Conservation (phyloP, 2,329 filamentous ascomycete genomes). For the Thelonectria discophora region DNA sequence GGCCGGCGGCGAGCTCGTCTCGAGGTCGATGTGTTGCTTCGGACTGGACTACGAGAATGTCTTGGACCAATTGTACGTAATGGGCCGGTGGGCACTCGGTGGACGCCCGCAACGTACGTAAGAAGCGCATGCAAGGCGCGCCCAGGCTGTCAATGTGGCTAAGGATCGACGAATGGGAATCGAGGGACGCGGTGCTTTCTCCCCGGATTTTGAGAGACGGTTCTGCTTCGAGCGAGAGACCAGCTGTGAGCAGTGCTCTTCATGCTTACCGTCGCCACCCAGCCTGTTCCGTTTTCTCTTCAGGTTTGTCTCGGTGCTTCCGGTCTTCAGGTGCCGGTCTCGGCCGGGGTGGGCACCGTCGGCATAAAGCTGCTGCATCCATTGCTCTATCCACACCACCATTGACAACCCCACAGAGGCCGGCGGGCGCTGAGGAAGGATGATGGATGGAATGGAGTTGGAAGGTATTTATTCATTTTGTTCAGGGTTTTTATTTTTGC, state of each 20-base stretch:
- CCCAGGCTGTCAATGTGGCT: conserved; percentile 15
- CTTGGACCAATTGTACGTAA: conserved; percentile 14
- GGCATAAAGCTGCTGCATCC: conserved; percentile 4
- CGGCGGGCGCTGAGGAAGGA: conserved; percentile 18
- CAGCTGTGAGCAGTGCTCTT: no score
- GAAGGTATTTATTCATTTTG: neutral
- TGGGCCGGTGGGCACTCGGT: conserved; percentile 7
- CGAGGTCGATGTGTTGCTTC: neutral
- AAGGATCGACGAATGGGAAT: neutral
- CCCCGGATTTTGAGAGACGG: neutral
- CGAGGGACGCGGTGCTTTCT: neutral
- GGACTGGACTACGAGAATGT: no score
- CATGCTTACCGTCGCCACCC: neutral
- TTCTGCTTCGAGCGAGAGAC: no score
- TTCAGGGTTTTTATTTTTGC: neutral
- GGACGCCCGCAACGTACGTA: conserved; percentile 25
- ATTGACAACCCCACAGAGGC: conserved; percentile 15
- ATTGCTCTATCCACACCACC: conserved; percentile 9
- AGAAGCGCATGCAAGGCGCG: conserved; percentile 14
- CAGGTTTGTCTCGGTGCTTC: no score
- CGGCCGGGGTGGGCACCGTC: conserved; percentile 24
- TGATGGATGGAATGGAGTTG: neutral
- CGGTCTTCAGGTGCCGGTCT: no score
- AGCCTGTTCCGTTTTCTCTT: neutral
- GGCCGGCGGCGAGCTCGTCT: conserved; percentile 16